These are phyloP conservation scores for Pseudopithomyces maydicus DNA, from an alignment of 2,329 filamentous ascomycete genomes.

Conservation along the genomic window DNA sequence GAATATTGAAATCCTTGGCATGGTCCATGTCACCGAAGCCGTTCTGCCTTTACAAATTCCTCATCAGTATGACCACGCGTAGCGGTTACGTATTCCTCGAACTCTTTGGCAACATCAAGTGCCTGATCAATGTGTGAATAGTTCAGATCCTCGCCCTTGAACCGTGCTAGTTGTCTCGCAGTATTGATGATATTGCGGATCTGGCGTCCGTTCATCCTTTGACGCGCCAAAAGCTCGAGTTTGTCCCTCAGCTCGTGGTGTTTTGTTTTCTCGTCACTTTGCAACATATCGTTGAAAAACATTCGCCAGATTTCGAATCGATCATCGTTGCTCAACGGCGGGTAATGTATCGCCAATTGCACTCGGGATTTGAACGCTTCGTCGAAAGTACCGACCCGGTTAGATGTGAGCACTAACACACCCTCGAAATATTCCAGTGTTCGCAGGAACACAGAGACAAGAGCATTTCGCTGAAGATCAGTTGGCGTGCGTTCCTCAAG, in stretches of 20 bases:
- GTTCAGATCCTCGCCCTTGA: constrained; percentile 7
- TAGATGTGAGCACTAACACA: constrained; percentile 51
- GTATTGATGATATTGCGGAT: constrained; percentile 50
- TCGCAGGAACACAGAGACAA: constrained; percentile 35
- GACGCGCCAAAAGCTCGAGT: constrained; percentile 34
- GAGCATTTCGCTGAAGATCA: constrained; percentile 20
- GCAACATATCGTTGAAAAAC: background rate
- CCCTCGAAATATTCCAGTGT: constrained; percentile 50
- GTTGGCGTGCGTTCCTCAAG: constrained; percentile 52
- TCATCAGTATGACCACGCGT: background rate
- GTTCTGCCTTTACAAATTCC: background rate
- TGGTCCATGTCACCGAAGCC: background rate
- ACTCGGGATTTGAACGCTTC: constrained; percentile 43
- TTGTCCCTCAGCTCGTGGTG: constrained; percentile 19
- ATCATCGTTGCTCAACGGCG: constrained; percentile 47
- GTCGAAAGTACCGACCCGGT: constrained; percentile 47
- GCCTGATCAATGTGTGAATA: background rate
- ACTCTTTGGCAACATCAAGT: background rate
- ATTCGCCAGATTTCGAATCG: constrained; percentile 48
- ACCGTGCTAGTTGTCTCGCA: constrained; percentile 30
- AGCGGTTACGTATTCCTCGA: constrained; percentile 9
- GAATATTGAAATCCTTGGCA: too few species aligned
- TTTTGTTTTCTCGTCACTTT: background rate
- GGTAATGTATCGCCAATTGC: constrained; percentile 53
- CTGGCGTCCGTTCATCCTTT: constrained; percentile 46